Conservation (phyloP, 140 eudicot species). For the Senecio squalidus region DNA sequence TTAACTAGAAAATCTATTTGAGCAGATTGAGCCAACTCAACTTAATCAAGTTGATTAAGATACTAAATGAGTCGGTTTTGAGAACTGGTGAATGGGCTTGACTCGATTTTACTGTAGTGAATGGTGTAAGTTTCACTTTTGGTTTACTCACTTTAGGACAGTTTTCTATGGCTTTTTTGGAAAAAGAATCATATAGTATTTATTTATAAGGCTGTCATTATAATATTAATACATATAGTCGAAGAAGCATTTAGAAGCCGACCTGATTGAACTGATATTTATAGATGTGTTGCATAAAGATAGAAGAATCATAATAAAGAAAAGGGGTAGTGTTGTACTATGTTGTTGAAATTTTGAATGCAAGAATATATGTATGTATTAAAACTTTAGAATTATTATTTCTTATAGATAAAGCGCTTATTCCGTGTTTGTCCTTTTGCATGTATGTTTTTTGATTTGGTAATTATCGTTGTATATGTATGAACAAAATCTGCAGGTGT, state of each 20-base stretch:
- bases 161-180: slow-evolving; percentile 3
- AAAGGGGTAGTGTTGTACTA: slow-evolving; percentile 24
- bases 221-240: background rate
- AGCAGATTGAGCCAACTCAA: too few relatives aligned
- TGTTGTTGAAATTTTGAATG: slow-evolving; percentile 38
- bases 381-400: background rate
- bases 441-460: slow-evolving; percentile 19
- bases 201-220: background rate
- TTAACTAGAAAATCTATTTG: too few relatives aligned
- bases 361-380: slow-evolving; percentile 14
- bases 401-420: slow-evolving; percentile 13
- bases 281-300: slow-evolving; percentile 31
- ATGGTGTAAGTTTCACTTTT: slow-evolving; percentile 3
- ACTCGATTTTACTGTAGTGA: too few relatives aligned
- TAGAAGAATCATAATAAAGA: slow-evolving; percentile 19
- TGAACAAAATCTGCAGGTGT: slow-evolving; percentile 31
- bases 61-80: too few relatives aligned
- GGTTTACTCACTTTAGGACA: slow-evolving; percentile 2
- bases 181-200: background rate
- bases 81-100: too few relatives aligned
- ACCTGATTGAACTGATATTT: slow-evolving; percentile 35
- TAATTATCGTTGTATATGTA: slow-evolving; percentile 23
- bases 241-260: slow-evolving; percentile 35
- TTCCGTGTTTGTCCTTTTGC: slow-evolving; percentile 23
- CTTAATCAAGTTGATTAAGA: too few relatives aligned